A percentile compares a stretch with the other conserved stretches of the same genome.
Evolutionary conservation across 23 red algal genomes (phyloP).

Genomic region (Gracilaria gracilis): DNA sequence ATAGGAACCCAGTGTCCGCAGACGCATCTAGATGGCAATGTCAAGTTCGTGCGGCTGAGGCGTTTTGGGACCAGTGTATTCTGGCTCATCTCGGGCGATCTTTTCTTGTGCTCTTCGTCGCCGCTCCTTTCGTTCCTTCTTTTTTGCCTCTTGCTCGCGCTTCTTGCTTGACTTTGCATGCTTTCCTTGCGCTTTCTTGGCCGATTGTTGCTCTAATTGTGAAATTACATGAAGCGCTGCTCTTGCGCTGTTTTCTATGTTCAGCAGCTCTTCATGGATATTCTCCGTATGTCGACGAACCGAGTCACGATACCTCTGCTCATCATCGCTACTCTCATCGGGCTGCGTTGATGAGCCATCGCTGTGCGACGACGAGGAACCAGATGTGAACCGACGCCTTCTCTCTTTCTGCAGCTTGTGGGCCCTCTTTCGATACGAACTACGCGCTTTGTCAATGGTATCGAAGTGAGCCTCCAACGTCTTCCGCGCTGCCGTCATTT

Average conservation of each 20-base stretch:
- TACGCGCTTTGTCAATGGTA: constrained; percentile 10
- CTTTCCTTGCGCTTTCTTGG: constrained; percentile 8
- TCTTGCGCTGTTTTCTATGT: not conserved
- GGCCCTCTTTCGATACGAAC: constrained; percentile 14
- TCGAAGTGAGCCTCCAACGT: constrained; percentile 21
- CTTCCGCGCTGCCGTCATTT: constrained; percentile 31
- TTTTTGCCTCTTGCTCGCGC: constrained; percentile 57
- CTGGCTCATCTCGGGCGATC: constrained; percentile 25
- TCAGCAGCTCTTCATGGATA: constrained; percentile 14
- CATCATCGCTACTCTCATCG: constrained; percentile 19
- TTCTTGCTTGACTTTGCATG: constrained; percentile 40
- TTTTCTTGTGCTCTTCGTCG: constrained; percentile 63
- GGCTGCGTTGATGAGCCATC: constrained; percentile 35
- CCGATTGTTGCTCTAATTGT: not conserved
- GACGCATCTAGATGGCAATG: constrained; percentile 26
- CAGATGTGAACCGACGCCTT: constrained; percentile 16
- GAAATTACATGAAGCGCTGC: constrained; percentile 23
- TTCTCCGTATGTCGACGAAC: constrained; percentile 13
- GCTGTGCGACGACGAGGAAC: constrained; percentile 32
- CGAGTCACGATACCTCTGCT: constrained; percentile 16
- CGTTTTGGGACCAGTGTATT: not conserved
- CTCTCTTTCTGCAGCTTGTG: constrained; percentile 14
- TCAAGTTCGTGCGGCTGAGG: constrained; percentile 37
- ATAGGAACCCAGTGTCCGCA: not conserved
- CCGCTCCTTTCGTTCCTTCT: constrained; percentile 63